Conservation (phyloP, 2,329 filamentous ascomycete genomes). For the Calonectria ilicicola region DNA sequence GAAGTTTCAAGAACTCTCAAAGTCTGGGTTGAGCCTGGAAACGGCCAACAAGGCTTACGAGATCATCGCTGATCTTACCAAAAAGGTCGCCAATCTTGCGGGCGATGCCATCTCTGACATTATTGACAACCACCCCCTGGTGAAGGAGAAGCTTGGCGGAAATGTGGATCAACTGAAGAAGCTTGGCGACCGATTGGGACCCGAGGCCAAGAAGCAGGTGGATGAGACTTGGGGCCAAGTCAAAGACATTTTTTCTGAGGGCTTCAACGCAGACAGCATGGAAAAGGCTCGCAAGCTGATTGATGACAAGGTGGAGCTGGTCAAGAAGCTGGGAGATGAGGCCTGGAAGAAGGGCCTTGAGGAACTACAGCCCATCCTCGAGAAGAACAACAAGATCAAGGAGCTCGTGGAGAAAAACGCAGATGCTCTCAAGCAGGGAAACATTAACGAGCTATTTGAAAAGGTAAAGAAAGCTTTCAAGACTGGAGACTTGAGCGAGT, state of each 20-base stretch:
- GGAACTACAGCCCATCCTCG: slow-evolving; percentile 77
- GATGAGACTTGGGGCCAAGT: slow-evolving; percentile 78
- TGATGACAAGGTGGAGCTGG: slow-evolving; percentile 76
- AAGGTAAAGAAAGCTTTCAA: slow-evolving; percentile 71
- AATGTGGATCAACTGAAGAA: slow-evolving; percentile 77
- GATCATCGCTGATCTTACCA: slow-evolving; percentile 71
- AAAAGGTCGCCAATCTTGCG: slow-evolving; percentile 70
- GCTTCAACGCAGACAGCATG: slow-evolving; percentile 64
- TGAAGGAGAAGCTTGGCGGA: slow-evolving; percentile 79
- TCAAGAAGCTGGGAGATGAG: slow-evolving; percentile 77
- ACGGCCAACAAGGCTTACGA: slow-evolving; percentile 72
- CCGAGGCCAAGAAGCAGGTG: slow-evolving; percentile 81
- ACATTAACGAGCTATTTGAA: slow-evolving; percentile 72
- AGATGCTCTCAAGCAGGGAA: slow-evolving; percentile 75
- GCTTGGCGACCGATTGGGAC: slow-evolving; percentile 77
- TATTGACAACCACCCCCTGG: slow-evolving; percentile 77
- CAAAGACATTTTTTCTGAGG: slow-evolving; percentile 71
- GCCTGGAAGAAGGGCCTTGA: slow-evolving; percentile 79
- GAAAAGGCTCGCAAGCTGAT: slow-evolving; percentile 72
- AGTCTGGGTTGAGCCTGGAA: slow-evolving; percentile 70
- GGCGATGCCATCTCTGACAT: slow-evolving; percentile 74
- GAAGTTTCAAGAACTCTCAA: slow-evolving; percentile 72
- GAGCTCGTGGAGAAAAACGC: slow-evolving; percentile 78
- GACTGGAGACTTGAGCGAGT: slow-evolving; percentile 67
- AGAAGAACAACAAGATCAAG: slow-evolving; percentile 83